Percentiles rank a stretch among this genome's conserved stretches.
These are phyloP conservation scores for Pelargonium myrrhifolium DNA, from an alignment of 441 rosid species.

Conservation along the genomic window DNA sequence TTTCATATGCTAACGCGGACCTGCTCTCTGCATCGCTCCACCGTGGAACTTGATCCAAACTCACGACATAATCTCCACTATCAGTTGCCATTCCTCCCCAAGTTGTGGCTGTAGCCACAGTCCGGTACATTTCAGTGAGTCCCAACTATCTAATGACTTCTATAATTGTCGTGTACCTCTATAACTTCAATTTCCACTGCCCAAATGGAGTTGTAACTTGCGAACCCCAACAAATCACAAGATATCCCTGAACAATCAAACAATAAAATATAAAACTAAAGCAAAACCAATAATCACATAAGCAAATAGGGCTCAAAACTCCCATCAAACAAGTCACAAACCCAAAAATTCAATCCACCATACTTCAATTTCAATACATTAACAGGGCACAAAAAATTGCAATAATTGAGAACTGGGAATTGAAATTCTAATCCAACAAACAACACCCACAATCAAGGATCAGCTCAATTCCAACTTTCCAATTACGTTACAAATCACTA, in stretches of 20 bases:
- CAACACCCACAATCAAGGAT: background rate
- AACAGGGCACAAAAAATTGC: background rate
- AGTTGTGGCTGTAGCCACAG: slow-evolving; percentile 52
- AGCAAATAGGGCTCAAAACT: background rate
- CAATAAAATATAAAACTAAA: background rate
- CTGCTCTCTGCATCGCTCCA: slow-evolving; percentile 88
- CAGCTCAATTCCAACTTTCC: background rate
- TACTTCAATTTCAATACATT: background rate
- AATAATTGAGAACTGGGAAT: background rate
- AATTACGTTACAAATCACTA: background rate
- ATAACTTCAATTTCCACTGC: background rate
- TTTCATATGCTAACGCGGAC: slow-evolving; percentile 48
- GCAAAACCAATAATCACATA: background rate
- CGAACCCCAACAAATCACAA: background rate
- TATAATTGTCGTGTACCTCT: background rate
- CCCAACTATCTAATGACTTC: background rate
- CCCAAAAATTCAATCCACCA: background rate
- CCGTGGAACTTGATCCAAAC: slow-evolving; percentile 86
- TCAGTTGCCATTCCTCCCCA: slow-evolving; percentile 73
- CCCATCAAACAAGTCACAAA: background rate
- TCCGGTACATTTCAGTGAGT: slow-evolving; percentile 51
- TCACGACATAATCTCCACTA: slow-evolving; percentile 66
- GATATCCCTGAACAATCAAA: background rate
- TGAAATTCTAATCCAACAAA: background rate
- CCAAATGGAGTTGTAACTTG: slow-evolving; percentile 2